Evolutionary conservation across 352 stramenopile genomes (phyloP).

Genomic region (Elongisporangium anandrum): DNA sequence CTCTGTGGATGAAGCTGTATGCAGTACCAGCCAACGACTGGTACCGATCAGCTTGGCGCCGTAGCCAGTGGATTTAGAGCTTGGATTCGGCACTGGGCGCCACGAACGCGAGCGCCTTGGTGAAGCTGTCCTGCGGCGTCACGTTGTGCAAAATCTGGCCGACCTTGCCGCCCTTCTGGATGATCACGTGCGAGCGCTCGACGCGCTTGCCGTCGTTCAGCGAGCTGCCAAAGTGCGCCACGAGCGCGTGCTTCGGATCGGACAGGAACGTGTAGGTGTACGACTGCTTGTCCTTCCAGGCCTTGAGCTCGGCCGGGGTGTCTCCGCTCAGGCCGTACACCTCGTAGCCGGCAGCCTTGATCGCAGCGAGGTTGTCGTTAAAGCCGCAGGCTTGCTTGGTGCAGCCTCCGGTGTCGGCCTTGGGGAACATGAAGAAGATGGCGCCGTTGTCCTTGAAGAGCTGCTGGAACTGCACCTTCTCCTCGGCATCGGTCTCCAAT

Average conservation of each 20-base stretch:
- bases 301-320: conserved; percentile 52
- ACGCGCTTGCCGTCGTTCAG: conserved; percentile 51
- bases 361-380: conserved; percentile 76
- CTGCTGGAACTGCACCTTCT: conserved; percentile 57
- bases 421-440: conserved; percentile 89
- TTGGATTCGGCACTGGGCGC: conserved; percentile 9
- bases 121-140: conserved; percentile 76
- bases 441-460: conserved; percentile 68
- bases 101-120: conserved; percentile 68
- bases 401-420: conserved; percentile 80
- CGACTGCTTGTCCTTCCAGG: conserved; percentile 77
- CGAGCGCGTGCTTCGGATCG: conserved; percentile 73
- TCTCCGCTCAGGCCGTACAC: conserved; percentile 80
- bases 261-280: conserved; percentile 81
- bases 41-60: not conserved
- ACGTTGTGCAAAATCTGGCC: conserved; percentile 72
- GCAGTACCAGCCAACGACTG: not conserved
- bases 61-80: not conserved
- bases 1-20: not conserved
- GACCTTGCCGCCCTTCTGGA: conserved; percentile 69
- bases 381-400: conserved; percentile 82
- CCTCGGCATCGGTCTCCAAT: conserved; percentile 59
- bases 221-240: conserved; percentile 78
- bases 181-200: conserved; percentile 81
- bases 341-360: conserved; percentile 72